Evolutionary conservation across 129 eudicot species (phyloP).

Genomic region (Flaveria linearis): DNA sequence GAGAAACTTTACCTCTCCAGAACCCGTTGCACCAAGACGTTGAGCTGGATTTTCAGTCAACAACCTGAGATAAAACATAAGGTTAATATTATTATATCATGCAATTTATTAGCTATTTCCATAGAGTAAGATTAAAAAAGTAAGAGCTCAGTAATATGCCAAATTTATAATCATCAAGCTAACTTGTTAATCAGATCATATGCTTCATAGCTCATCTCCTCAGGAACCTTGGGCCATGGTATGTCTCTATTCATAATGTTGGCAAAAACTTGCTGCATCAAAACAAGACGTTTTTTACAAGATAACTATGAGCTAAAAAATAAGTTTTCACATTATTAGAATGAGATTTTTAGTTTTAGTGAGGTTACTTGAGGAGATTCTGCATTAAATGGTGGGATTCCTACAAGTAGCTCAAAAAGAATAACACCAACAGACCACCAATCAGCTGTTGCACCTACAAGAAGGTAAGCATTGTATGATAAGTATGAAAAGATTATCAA

Average conservation of each 20-base stretch:
- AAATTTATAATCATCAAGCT: constrained; percentile 37
- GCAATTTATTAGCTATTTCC: neutral
- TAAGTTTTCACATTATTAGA: neutral
- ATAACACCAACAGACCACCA: constrained; percentile 99
- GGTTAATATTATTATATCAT: neutral
- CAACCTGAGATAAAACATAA: constrained; percentile 50
- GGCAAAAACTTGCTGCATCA: constrained; percentile 89
- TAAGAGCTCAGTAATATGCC: neutral
- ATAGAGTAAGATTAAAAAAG: neutral
- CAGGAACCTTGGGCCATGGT: constrained; percentile 97
- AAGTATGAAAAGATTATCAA: constrained; percentile 3
- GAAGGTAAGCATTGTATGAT: constrained; percentile 18
- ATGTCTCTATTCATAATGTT: constrained; percentile 92
- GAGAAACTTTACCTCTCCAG: constrained; percentile 64
- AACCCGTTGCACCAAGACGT: constrained; percentile 88
- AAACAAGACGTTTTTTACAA: constrained; percentile 13
- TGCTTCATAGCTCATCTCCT: constrained; percentile 89
- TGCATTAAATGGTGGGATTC: constrained; percentile 96
- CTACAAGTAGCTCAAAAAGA: constrained; percentile 93
- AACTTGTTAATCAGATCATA: constrained; percentile 84
- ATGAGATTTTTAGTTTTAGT: neutral
- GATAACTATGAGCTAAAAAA: neutral
- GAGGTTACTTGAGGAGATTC: constrained; percentile 79
- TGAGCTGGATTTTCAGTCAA: constrained; percentile 84
- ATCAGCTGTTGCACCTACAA: constrained; percentile 92